Base-by-base conservation (phyloP, 2,329 filamentous ascomycete species). In the Torrubiella hemipterigena region DNA sequence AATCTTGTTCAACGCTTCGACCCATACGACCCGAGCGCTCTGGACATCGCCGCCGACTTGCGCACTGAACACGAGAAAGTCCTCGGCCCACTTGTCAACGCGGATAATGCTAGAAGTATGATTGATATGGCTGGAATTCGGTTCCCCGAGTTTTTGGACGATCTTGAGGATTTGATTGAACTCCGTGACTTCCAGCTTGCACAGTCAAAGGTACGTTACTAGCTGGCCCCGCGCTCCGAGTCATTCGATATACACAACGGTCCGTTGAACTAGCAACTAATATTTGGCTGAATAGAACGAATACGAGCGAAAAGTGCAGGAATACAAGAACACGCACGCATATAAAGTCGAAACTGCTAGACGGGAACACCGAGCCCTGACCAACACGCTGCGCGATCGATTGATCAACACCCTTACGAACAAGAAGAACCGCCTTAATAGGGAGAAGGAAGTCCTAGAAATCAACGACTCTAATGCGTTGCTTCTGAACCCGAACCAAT, bases 111-210 rank as follows among this genome's bases (percentile, higher is more conserved):
- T 17, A 57, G 71, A 57, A 69, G 72, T 47, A 56, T 81, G 48
- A 50, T 83, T 17, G 69, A 79, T 32, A 80, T 82, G 59, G 85
- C 85, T 20, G 91, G 91, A 2, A 83, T 78, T 46, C 75, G 81
- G 49, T 95, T 94, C 53, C 70, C 79, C 36, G 77, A 84, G 43
- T 96, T 93, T 60, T 75, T 91, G 14, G 74, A 84, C 42, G 77
- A 89, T 38, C 73, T 95, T 32, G 93, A 95, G 50, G 80, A 93
- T 53, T 71, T 85, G 7, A 77, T 94, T 42, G 87, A 96, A 55
- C 73, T 84, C 47, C 74, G 84, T 44, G 91, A 98, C 61, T 77
- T 81, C 40, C 77, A 87, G 45, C 60, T 96, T 49, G 78, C 81
- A 6, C 73, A 79, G 48, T 72, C 93, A 42, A 80, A 81, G 68